Evolutionary conservation across 306 rosid species (phyloP).

Genomic region (Canavalia ensiformis): DNA sequence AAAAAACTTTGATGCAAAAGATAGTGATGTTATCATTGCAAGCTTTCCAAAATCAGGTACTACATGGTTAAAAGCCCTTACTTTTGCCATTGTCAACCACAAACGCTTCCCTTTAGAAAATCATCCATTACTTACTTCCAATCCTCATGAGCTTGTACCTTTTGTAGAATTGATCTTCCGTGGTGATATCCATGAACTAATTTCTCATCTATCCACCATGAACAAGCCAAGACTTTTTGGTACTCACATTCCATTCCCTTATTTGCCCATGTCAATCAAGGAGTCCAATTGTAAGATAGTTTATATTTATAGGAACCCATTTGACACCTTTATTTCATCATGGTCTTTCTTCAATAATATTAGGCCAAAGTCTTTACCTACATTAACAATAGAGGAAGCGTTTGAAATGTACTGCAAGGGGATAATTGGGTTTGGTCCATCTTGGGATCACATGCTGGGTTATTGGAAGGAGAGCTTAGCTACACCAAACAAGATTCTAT

Average conservation of each 20-base stretch:
- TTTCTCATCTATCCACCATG: slow-evolving; percentile 47
- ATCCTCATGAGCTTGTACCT: slow-evolving; percentile 66
- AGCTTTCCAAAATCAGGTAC: slow-evolving; percentile 70
- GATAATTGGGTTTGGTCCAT: slow-evolving; percentile 56
- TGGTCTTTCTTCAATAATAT: slow-evolving; percentile 54
- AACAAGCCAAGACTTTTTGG: slow-evolving; percentile 63
- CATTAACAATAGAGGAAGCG: slow-evolving; percentile 51
- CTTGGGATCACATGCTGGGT: slow-evolving; percentile 64
- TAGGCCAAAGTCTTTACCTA: neutral
- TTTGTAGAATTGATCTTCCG: slow-evolving; percentile 58
- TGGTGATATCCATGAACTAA: slow-evolving; percentile 21
- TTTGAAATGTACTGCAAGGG: slow-evolving; percentile 66
- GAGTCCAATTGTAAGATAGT: slow-evolving; percentile 53
- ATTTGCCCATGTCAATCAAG: slow-evolving; percentile 51
- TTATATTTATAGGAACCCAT: slow-evolving; percentile 65
- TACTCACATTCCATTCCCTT: slow-evolving; percentile 62
- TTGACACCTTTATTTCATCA: slow-evolving; percentile 63
- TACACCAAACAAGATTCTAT: slow-evolving; percentile 58
- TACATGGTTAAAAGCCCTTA: slow-evolving; percentile 69
- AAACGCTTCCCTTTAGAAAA: neutral
- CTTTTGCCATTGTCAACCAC: slow-evolving; percentile 58
- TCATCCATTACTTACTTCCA: slow-evolving; percentile 62
- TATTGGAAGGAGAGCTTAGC: slow-evolving; percentile 66
- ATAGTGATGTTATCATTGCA: slow-evolving; percentile 58
- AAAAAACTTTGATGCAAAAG: slow-evolving; percentile 57